phyloP scores from a whole-genome alignment of 176 grass and related monocot species.

The Saccharum officinarum region DNA sequence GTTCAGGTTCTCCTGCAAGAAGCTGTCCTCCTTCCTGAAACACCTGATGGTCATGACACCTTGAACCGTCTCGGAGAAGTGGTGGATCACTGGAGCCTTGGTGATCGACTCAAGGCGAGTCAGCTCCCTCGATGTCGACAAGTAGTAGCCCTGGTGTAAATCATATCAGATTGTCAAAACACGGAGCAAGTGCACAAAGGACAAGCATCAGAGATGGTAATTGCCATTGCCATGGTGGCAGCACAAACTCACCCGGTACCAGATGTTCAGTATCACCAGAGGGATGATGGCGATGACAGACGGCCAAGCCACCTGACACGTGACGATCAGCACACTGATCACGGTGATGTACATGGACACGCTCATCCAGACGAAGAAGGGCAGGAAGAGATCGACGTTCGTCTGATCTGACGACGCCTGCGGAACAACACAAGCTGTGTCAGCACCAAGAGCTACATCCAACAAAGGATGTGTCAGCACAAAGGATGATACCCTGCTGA shows the following conservation, averaged over 20 bases:
- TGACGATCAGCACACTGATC: constrained; percentile 62
- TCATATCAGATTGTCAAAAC: background rate
- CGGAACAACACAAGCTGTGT: background rate
- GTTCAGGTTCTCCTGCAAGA: constrained; percentile 73
- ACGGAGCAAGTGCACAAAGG: background rate
- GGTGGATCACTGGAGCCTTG: constrained; percentile 98
- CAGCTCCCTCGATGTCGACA: constrained; percentile 88
- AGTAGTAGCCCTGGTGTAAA: constrained; percentile 61
- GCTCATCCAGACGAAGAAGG: constrained; percentile 77
- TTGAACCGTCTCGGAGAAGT: constrained; percentile 96
- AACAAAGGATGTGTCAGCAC: too few relatives aligned
- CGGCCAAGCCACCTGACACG: constrained; percentile 92
- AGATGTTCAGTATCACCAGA: constrained; percentile 73
- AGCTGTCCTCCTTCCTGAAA: constrained; percentile 74
- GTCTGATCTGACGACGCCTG: constrained; percentile 96
- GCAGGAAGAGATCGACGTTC: constrained; percentile 89
- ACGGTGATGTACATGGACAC: constrained; percentile 86
- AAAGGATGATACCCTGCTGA: constrained; percentile 86
- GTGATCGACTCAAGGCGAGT: constrained; percentile 95
- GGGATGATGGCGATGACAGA: constrained; percentile 72
- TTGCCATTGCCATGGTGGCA: background rate
- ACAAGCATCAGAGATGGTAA: background rate
- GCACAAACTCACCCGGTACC: constrained; percentile 72
- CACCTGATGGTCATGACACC: constrained; percentile 91
- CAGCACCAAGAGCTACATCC: background rate